Base-by-base conservation (phyloP, 2,329 filamentous ascomycete genomes). In the Diplodia corticola region DNA sequence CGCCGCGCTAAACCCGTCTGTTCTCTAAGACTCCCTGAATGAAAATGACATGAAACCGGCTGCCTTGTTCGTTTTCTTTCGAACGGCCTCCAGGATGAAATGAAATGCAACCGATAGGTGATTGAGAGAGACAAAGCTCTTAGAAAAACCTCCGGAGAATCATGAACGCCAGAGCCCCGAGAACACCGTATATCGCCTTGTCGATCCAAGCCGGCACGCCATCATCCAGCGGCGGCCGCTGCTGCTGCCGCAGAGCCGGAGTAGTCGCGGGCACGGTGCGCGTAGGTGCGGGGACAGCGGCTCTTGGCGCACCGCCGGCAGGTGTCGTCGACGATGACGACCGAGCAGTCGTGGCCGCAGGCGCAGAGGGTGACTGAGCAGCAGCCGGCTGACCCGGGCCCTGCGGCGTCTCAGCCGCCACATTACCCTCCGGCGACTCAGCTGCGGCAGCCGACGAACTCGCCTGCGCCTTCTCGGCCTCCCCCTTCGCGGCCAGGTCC, bases 181-280 rank as follows among this genome's bases (percentile, higher is more conserved):
- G 81, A 20, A 97, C 78, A 6, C 87, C 89, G 24, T 89, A 86
- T 70, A 97, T 97, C 44, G 89, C 85, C 69, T 91, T 87, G 77
- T 97, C 93, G 20, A 97, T 83, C 90, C 92, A 96, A 13, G 88
- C 79, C 1, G 89, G 86, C 17, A 91, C 85, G 2, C 81, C 85
- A 30, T 85, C 83, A n/a, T 68, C 67, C 9, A 60, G 6, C 33
- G 60, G 63, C 4, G 37, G 66, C 6, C 35, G 68, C 40, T 66
- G 68, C 40, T 66, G 70, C 17, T 50, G 69, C 50, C 63, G 65
- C 49, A 66, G 65, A 35, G 28, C 40, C 22, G 54, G 67, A 5
- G 48, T 48, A 22, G 60, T 44, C 7, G 7, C 17, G 57, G 53
- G 48, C 46, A 63, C 28, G 35, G 64, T 67, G 5, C 49, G 67